Conservation (phyloP, 192 early-diverging fungal species). For the Entrophospora sp. region DNA sequence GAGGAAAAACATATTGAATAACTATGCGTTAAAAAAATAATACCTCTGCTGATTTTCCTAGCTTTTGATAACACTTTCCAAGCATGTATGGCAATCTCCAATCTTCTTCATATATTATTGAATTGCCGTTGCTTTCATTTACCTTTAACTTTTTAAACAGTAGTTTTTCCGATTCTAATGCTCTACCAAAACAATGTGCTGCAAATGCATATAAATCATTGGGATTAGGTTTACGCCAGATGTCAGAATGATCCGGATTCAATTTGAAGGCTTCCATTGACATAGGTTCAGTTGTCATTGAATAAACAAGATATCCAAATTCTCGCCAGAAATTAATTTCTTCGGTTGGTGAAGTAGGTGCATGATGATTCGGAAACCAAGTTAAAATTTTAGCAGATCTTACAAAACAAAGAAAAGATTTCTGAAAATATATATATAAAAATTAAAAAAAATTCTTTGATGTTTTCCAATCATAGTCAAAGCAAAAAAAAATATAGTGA, state of each 20-base stretch:
- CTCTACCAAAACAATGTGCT: conserved; percentile 29
- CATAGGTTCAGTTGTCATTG: conserved; percentile 44
- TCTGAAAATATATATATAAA: no score
- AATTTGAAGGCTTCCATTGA: conserved; percentile 37
- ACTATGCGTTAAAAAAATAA: not conserved
- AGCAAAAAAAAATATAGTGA: not conserved
- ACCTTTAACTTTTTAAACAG: not conserved
- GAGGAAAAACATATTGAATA: no score
- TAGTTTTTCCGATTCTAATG: conserved; percentile 24
- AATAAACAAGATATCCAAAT: conserved; percentile 40
- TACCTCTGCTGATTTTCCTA: conserved; percentile 33
- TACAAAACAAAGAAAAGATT: conserved; percentile 57
- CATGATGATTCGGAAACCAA: not conserved
- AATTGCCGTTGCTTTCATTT: no score
- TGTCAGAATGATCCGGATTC: not conserved
- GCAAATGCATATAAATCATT: conserved; percentile 35
- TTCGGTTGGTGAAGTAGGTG: conserved; percentile 1
- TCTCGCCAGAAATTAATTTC: conserved; percentile 37
- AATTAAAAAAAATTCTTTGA: no score
- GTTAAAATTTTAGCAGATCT: conserved; percentile 26
- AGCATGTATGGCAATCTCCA: conserved; percentile 36
- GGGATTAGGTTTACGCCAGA: conserved; percentile 15
- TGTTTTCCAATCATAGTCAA: not conserved
- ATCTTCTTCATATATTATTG: no score
- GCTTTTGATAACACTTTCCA: conserved; percentile 45